Base-by-base conservation (phyloP, 2,329 filamentous ascomycete genomes). In the Diaporthe sp. region DNA sequence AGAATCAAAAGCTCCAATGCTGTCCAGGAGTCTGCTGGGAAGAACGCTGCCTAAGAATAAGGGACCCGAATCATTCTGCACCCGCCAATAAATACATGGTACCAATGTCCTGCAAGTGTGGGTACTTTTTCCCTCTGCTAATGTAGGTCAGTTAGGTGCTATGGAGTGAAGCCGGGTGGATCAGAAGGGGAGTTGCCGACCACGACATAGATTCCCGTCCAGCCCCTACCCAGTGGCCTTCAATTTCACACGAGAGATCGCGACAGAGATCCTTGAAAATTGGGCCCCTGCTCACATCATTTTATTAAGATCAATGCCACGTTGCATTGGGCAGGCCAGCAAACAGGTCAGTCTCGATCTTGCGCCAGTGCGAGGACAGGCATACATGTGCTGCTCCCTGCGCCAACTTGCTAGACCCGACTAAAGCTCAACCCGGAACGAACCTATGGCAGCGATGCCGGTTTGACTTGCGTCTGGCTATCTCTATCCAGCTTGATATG, bases 301-400 rank as follows among this genome's bases (percentile, higher is more conserved):
- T n/a, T 57, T 64, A n/a, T 28, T 64, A 33, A 30, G 45, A 61
- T 30, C 57, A 61, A 54, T 71, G 38, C 33, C 33, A 64, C 45
- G 70, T 64, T 64, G 57, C 70, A 54, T 64, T 64, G 57, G 35
- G 33, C 42, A 28, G 25, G 22, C 45, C 52, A 40, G 57, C 57
- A 42, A 64, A 2, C 35, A 52, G n/a, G 22, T 40, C 42, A 42
- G 69, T 71, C 33, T 42, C 38, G 15, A n/a, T 52, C n/a, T 54
- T 30, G 30, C 19, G 70, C 10, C 54, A 72, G 45, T 28, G 35
- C 33, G 19, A 40, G 13, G 45, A 42, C 15, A 67, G 6, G 30
- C 61, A 35, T 22, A 67, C 45, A 52, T 52, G 38, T 25, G 47
- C 61, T 67, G 42, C 61, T 67, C 40, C 45, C 61, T 67, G 61